Base-by-base conservation (phyloP, 2,329 filamentous ascomycete species). In the Talaromyces sp. region DNA sequence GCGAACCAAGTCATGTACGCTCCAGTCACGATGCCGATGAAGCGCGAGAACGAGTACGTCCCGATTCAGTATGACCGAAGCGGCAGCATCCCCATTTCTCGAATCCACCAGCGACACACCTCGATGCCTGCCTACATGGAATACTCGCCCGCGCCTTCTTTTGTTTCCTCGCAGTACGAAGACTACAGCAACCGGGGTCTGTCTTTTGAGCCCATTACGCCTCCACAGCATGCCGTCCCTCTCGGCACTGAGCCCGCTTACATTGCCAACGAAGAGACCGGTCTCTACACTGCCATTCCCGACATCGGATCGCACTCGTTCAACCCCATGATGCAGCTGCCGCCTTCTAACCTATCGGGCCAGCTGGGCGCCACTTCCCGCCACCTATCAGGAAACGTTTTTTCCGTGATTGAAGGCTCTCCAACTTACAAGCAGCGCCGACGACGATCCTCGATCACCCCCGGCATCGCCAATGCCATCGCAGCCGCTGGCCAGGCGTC, bases 91-190 rank as follows among this genome's bases (percentile, higher is more conserved):
- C 84, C 87, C 47, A 56, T 62, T 28, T 59, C 56, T 42, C 90
- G 93, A 72, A 83, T 89, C 58, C 92, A 96, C 78, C 91, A 96
- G 76, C 89, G 95, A 61, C 94, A 98, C 78, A 90, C 93, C 64
- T 99, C 95, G n/a, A 97, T 99, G 92, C 95, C 95, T 56, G 90
- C 92, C 23, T 99, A 96, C 75, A 89, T 98, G 76, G 95, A 99
- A 78, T 99, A 98, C 81, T 99, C 95, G 16, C 95, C 95, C 59
- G 95, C 95, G 0, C 95, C 95, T 2, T 98, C 95, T 1, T 98
- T 98, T 72, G 93, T 96, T 58, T 98, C 95, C n/a, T 98, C 95
- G 0, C 93, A 97, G 71, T 96, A 94, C 71, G 95, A 98, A 74
- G 94, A 98, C 75, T 99, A 97, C 82, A 96, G 92, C 85, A 94